phyloP scores from a whole-genome alignment of 2,329 filamentous ascomycete genomes.

The Colletotrichum godetiae region DNA sequence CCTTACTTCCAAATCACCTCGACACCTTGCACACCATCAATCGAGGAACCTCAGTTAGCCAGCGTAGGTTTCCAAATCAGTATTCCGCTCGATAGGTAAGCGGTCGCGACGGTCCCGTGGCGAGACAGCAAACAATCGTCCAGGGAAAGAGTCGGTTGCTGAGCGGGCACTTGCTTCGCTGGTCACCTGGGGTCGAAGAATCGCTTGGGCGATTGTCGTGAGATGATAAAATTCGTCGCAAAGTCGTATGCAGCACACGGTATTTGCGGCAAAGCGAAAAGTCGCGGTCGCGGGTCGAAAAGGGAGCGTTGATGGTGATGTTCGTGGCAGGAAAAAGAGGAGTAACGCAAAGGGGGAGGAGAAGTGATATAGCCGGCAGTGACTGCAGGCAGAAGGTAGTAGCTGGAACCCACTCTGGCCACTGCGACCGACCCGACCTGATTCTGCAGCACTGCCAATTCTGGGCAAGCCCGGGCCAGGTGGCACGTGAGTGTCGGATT shows the following conservation, averaged over 20 bases:
- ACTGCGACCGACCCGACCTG: slow-evolving; percentile 17
- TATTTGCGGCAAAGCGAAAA: background rate
- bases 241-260: background rate
- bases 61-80: slow-evolving; percentile 23
- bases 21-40: slow-evolving; percentile 36
- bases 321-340: slow-evolving; percentile 31
- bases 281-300: slow-evolving; percentile 13
- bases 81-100: slow-evolving; percentile 1
- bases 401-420: slow-evolving; percentile 25
- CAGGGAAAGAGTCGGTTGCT: background rate
- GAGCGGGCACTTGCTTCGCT: slow-evolving; percentile 34
- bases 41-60: slow-evolving; percentile 34
- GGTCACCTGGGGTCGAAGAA: background rate
- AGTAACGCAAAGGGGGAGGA: slow-evolving; percentile 24
- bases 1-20: slow-evolving; percentile 38
- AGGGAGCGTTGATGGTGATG: slow-evolving; percentile 6
- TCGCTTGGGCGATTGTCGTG: slow-evolving; percentile 5
- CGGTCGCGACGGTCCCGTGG: background rate
- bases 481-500: slow-evolving; percentile 17
- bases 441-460: slow-evolving; percentile 27
- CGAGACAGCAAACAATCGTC: background rate
- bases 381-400: slow-evolving; percentile 24
- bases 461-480: background rate
- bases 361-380: slow-evolving; percentile 27
- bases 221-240: background rate